A percentile compares a stretch with the other conserved stretches of the same genome.
Conservation (phyloP, 2,329 filamentous ascomycete species). For the Trichoderma endophyticum region DNA sequence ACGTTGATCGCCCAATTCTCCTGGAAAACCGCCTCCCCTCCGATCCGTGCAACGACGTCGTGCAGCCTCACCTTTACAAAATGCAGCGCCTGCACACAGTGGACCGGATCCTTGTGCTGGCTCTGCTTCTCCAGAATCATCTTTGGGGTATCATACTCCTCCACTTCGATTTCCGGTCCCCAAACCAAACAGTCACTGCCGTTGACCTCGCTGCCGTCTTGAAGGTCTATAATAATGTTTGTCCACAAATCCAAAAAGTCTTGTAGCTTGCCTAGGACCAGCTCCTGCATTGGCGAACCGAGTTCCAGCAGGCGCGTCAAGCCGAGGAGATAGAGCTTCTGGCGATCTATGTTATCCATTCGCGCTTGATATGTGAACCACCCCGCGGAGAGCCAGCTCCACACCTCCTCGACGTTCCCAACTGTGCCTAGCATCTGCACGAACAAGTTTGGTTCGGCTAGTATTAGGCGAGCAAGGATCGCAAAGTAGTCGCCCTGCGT, state of each 20-base stretch:
- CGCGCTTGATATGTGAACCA: conserved; percentile 69
- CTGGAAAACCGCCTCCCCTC: conserved; percentile 65
- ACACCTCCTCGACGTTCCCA: conserved; percentile 48
- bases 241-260: conserved; percentile 76
- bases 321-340: conserved; percentile 71
- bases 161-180: conserved; percentile 36
- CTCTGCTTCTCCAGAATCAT: conserved; percentile 53
- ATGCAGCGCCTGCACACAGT: conserved; percentile 59
- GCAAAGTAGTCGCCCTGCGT: conserved; percentile 83
- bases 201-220: conserved; percentile 53
- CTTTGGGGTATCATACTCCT: conserved; percentile 56
- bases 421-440: conserved; percentile 52
- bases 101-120: conserved; percentile 61
- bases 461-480: conserved; percentile 73
- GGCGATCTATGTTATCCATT: conserved; percentile 61
- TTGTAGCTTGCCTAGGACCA: conserved; percentile 62
- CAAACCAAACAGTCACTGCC: conserved; percentile 52
- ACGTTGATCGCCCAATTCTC: conserved; percentile 70
- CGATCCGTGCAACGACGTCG: conserved; percentile 55
- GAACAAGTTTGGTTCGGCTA: conserved; percentile 70
- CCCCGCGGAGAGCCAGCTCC: conserved; percentile 57
- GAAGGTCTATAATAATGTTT: conserved; percentile 62
- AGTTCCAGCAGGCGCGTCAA: conserved; percentile 70
- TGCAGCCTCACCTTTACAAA: conserved; percentile 64
- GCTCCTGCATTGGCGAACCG: conserved; percentile 52